Evolutionary conservation across 169 alveolate genomes (phyloP).

Genomic region (Eimeria falciformis): DNA sequence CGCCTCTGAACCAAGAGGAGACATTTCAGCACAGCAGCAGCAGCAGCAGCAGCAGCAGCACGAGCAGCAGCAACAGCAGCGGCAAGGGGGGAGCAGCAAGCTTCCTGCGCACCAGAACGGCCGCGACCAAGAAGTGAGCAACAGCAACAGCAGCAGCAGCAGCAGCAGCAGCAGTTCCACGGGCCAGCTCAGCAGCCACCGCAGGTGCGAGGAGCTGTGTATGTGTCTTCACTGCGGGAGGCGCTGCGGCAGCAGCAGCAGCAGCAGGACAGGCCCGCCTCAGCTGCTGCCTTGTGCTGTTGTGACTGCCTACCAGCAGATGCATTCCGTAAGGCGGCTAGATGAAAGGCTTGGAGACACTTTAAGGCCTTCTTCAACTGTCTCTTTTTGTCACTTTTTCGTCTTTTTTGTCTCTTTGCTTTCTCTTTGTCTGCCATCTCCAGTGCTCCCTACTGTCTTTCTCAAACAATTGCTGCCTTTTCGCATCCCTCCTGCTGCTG

Average conservation of each 20-base stretch:
- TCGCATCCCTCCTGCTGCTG: slow-evolving; percentile 25
- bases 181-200: slow-evolving; percentile 8
- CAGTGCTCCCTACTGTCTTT: not conserved
- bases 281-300: slow-evolving; percentile 54
- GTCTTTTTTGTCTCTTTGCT: not conserved
- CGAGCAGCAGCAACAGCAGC: slow-evolving; percentile 19
- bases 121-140: not conserved
- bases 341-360: not conserved
- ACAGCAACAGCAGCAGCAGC: not conserved
- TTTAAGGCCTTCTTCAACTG: not conserved
- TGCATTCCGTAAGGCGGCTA: slow-evolving; percentile 8
- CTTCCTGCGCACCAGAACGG: too few species aligned
- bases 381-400: not conserved
- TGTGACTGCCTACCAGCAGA: slow-evolving; percentile 23
- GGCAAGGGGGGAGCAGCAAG: not conserved
- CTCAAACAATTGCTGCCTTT: too few species aligned
- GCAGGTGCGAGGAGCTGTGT: not conserved
- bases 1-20: too few species aligned
- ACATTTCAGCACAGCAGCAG: too few species aligned
- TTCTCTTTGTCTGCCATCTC: not conserved
- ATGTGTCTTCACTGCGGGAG: slow-evolving; percentile 28
- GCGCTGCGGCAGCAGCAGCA: slow-evolving; percentile 48
- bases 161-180: not conserved
- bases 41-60: slow-evolving; percentile 13
- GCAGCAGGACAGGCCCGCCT: not conserved